phyloP scores from a whole-genome alignment of 768 basidiomycete species.

The Rhizopogon vinicolor region DNA sequence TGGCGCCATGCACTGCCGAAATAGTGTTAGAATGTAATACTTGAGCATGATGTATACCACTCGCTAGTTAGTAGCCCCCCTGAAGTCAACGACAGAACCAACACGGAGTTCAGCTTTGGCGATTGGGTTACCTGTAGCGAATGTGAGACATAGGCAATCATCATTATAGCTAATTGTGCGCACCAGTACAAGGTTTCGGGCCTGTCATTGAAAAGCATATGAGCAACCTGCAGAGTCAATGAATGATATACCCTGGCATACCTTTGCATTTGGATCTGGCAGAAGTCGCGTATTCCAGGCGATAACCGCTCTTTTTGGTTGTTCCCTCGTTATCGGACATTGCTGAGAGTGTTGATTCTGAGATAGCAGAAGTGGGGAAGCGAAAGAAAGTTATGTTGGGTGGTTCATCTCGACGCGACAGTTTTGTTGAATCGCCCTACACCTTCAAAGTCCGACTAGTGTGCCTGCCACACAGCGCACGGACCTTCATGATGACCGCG shows the following conservation, averaged over 20 bases:
- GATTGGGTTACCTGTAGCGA: slow-evolving; percentile 57
- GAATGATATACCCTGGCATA: slow-evolving; percentile 8
- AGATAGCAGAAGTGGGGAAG: slow-evolving; percentile 17
- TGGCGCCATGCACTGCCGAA: slow-evolving; percentile 71
- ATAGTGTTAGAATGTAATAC: background rate
- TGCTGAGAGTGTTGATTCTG: slow-evolving; percentile 15
- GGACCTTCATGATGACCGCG: slow-evolving; percentile 27
- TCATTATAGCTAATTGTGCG: slow-evolving; percentile 9
- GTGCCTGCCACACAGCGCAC: slow-evolving; percentile 27
- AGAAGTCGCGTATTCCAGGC: slow-evolving; percentile 71
- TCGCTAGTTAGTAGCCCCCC: slow-evolving; percentile 66
- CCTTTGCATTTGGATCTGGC: slow-evolving; percentile 37
- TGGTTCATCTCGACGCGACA: slow-evolving; percentile 36
- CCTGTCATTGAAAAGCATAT: slow-evolving; percentile 38
- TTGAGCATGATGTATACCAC: slow-evolving; percentile 13
- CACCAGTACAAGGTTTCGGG: slow-evolving; percentile 73
- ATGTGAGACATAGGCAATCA: slow-evolving; percentile 6
- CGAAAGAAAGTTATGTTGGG: slow-evolving; percentile 25
- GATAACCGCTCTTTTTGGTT: slow-evolving; percentile 49
- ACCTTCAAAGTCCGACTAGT: slow-evolving; percentile 33
- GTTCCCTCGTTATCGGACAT: slow-evolving; percentile 33
- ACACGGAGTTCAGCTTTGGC: slow-evolving; percentile 69
- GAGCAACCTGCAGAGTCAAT: slow-evolving; percentile 19
- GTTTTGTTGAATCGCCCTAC: slow-evolving; percentile 34
- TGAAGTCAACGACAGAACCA: slow-evolving; percentile 71